Evolutionary conservation across 371 early-diverging fungal genomes (phyloP).

Genomic region (Mortierella sp.): DNA sequence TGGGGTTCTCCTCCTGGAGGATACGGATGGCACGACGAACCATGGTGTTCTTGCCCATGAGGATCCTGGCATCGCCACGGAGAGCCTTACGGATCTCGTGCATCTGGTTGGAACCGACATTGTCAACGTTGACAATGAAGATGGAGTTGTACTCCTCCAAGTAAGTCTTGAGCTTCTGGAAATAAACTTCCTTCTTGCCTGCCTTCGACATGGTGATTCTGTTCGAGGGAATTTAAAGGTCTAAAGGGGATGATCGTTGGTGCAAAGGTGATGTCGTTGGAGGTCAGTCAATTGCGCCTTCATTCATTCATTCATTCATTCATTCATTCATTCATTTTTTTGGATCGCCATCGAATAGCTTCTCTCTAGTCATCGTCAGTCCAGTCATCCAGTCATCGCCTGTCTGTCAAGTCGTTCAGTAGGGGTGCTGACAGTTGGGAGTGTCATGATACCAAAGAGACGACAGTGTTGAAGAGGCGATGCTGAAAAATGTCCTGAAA

Average conservation of each 20-base stretch:
- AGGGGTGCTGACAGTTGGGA: too few species aligned
- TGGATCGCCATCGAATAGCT: too few species aligned
- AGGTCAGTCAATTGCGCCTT: conserved; percentile 6
- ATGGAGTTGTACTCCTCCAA: conserved; percentile 86
- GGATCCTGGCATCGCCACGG: conserved; percentile 92
- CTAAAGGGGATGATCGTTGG: conserved; percentile 14
- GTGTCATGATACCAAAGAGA: too few species aligned
- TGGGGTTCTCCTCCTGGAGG: conserved; percentile 82
- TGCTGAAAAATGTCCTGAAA: too few species aligned
- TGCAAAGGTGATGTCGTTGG: background rate
- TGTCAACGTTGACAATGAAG: conserved; percentile 99
- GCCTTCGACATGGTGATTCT: conserved; percentile 89
- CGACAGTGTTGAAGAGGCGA: too few species aligned
- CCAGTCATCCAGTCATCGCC: too few species aligned
- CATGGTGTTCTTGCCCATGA: conserved; percentile 99
- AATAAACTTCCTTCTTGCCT: conserved; percentile 83
- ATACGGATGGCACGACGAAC: conserved; percentile 96
- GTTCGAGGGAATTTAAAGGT: conserved; percentile 60
- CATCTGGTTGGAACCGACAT: conserved; percentile 99
- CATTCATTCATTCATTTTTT: too few species aligned
- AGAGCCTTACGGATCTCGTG: conserved; percentile 97
- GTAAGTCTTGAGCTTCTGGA: conserved; percentile 75
- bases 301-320: background rate
- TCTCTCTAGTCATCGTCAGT: too few species aligned
- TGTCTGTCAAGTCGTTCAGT: too few species aligned